A percentile compares a stretch with the other conserved stretches of the same genome.
These are phyloP conservation scores for Magnaporthiopsis rhizophila DNA, from an alignment of 2,329 filamentous ascomycete genomes.

Conservation along the genomic window DNA sequence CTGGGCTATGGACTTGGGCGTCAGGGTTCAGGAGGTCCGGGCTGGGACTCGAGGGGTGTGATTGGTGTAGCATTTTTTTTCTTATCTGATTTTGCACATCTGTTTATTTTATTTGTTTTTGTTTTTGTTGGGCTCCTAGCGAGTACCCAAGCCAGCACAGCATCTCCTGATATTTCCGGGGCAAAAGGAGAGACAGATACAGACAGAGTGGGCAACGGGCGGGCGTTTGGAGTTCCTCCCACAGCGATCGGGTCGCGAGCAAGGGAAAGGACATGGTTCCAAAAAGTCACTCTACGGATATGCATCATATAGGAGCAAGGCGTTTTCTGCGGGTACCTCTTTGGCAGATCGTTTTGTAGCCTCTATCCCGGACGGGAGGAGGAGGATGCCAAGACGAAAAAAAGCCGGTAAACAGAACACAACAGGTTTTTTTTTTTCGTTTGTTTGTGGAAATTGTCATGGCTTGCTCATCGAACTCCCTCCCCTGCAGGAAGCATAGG, in stretches of 20 bases:
- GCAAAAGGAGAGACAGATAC: no score
- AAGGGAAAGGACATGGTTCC: no score
- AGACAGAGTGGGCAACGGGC: not conserved
- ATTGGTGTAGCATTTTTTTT: not conserved
- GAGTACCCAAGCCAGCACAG: not conserved
- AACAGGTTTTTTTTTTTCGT: not conserved
- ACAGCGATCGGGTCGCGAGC: no score
- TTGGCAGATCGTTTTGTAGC: not conserved
- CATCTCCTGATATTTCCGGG: not conserved
- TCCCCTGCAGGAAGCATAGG: not conserved
- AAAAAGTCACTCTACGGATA: not conserved
- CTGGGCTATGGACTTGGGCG: conserved; percentile 11
- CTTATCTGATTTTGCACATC: not conserved
- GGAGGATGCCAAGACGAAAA: not conserved
- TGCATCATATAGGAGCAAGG: not conserved
- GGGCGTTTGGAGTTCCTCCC: not conserved
- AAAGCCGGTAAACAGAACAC: no score
- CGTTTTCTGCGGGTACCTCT: not conserved
- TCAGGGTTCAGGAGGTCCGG: not conserved
- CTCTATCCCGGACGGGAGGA: no score
- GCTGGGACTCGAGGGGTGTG: not conserved
- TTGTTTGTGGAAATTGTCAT: not conserved
- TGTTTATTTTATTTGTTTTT: not conserved
- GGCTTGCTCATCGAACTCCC: not conserved
- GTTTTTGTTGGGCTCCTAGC: not conserved